Conservation (phyloP, 345 rosid species). For the Microthlaspi erraticum region DNA sequence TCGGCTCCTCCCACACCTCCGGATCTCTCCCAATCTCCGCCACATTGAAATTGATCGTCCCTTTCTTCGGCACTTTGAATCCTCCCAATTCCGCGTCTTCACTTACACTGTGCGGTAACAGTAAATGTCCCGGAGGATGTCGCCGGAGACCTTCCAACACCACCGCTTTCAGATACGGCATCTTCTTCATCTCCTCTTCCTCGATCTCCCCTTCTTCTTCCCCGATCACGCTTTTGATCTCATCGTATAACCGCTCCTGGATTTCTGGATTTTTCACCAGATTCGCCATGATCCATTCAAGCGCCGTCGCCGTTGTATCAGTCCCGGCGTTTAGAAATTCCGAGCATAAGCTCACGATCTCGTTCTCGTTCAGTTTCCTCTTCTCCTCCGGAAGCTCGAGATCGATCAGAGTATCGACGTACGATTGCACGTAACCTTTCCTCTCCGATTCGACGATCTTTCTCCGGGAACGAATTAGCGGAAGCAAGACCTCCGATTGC, state of each 20-base stretch:
- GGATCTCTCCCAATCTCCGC: constrained; percentile 41
- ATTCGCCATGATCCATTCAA: constrained; percentile 54
- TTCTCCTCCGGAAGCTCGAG: constrained; percentile 45
- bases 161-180: constrained; percentile 46
- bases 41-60: constrained; percentile 6
- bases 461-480: constrained; percentile 47
- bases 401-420: constrained; percentile 48
- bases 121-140: constrained; percentile 46
- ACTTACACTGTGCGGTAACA: constrained; percentile 39
- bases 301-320: constrained; percentile 46
- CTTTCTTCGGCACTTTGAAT: constrained; percentile 30
- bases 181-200: constrained; percentile 44
- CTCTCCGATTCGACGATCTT: constrained; percentile 18
- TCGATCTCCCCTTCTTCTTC: constrained; percentile 2
- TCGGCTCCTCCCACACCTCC: constrained; percentile 37
- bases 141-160: constrained; percentile 46
- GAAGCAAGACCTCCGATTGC: constrained; percentile 27
- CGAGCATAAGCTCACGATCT: constrained; percentile 39
- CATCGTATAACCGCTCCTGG: constrained; percentile 38
- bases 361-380: constrained; percentile 36
- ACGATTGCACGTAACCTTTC: constrained; percentile 23
- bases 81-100: constrained; percentile 39
- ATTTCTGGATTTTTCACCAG: constrained; percentile 44
- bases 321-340: constrained; percentile 45
- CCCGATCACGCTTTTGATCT: constrained; percentile 25